Evolutionary conservation across 148 eudicot species (phyloP), one percentile per base, ranked within the genome.

Genomic region (Amaranthus palmeri): DNA sequence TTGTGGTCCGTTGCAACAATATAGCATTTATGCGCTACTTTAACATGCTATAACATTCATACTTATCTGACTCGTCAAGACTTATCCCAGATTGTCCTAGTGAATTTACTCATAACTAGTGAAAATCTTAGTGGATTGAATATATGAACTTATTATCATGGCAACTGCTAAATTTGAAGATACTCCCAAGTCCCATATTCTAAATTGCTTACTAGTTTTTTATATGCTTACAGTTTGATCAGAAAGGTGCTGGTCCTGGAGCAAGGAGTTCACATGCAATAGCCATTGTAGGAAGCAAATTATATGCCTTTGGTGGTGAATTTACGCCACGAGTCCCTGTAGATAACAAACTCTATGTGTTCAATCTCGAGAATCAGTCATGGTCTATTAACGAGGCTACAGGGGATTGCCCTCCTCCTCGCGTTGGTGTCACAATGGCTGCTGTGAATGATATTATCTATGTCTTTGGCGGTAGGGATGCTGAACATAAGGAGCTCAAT

Each of bases 251-350:
- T 9, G 90, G 89, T 17, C 98, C 98, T 1, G 96, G 97, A 76
- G 91, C 98, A 76, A 87, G 98, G 83, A 93, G 98, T 78, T 93
- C 98, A 52, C 98, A 93, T 68, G 95, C 98, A 62, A 81, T 93
- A 76, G 85, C 97, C 54, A 72, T 86, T 8, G 90, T 91, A 5
- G 93, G 92, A 44, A 82, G 83, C 14, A 93, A 89, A 71, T 83
- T 84, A 1, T 93, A 93, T 57, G 81, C 89, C 52, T 93, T 93
- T 55, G 98, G 98, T 46, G 98, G 98, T 10, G 98, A 93, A 78
- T 93, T 85, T 82, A 70, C 77, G 2, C 98, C 98, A n/a, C 96
- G 97, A 58, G 88, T 93, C 70, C 98, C 98, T 0, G 98, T 93
- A 0, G 98, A 93, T 67, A 93, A 88, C 88, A 69, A 80, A 4